A percentile compares a stretch with the other conserved stretches of the same genome.
These are phyloP conservation scores for Picea sitchensis DNA, from an alignment of 75 land plant genomes.

Conservation along the genomic window DNA sequence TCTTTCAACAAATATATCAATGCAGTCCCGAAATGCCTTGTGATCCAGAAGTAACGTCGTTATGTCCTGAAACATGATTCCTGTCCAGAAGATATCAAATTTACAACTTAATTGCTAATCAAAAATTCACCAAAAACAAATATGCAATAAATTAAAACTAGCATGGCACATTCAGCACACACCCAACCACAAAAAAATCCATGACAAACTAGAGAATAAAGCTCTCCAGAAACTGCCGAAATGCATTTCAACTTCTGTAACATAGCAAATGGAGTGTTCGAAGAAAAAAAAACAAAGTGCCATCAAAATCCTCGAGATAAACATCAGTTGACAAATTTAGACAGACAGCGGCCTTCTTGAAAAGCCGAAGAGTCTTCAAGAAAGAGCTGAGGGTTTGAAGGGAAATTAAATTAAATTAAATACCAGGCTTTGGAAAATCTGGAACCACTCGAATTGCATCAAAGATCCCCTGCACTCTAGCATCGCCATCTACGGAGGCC, in stretches of 20 bases:
- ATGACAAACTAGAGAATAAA: not conserved
- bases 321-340: not conserved
- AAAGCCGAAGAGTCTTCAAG: not conserved
- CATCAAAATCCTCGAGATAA: not conserved
- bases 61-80: slow-evolving; percentile 84
- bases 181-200: not conserved
- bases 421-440: slow-evolving; percentile 45
- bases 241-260: not conserved
- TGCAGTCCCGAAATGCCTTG: slow-evolving; percentile 73
- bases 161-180: not conserved
- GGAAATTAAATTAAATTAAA: not conserved
- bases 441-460: slow-evolving; percentile 32
- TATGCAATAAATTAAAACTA: not conserved
- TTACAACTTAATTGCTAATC: not conserved
- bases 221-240: not conserved
- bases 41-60: slow-evolving; percentile 80
- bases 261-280: too few species aligned
- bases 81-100: slow-evolving; percentile 22
- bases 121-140: not conserved
- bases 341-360: not conserved
- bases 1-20: slow-evolving; percentile 82
- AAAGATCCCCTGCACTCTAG: slow-evolving; percentile 19
- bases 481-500: slow-evolving; percentile 22
- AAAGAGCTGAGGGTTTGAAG: not conserved
- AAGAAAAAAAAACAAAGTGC: not conserved